A percentile compares a stretch with the other conserved stretches of the same genome.
These are phyloP conservation scores for Colletotrichum orbiculare DNA, from an alignment of 2,329 filamentous ascomycete genomes.

Conservation along the genomic window DNA sequence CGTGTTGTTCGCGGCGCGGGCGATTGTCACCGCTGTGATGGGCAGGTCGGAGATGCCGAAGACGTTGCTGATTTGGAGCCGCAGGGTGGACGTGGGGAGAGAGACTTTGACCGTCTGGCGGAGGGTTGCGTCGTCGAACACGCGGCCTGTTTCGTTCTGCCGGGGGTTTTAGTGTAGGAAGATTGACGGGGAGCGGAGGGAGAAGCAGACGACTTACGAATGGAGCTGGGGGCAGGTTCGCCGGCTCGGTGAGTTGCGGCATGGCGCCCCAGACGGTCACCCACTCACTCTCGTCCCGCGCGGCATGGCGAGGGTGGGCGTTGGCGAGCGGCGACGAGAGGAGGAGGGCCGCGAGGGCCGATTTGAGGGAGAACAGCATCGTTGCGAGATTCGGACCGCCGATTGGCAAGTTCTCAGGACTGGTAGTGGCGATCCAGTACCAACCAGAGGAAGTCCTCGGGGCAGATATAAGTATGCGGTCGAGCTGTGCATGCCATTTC, in stretches of 20 bases:
- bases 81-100: constrained; percentile 62
- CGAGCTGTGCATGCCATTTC: not conserved
- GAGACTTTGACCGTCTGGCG: constrained; percentile 71
- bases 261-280: constrained; percentile 71
- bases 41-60: constrained; percentile 68
- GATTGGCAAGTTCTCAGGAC: not conserved
- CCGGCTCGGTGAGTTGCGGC: constrained; percentile 70
- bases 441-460: no score
- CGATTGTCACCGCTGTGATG: constrained; percentile 67
- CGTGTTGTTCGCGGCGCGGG: constrained; percentile 61
- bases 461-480: no score
- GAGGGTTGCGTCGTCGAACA: constrained; percentile 69
- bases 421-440: no score
- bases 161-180: constrained; percentile 23
- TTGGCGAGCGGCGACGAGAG: constrained; percentile 18
- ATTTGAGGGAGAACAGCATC: constrained; percentile 28
- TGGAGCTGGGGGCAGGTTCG: constrained; percentile 66
- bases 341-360: constrained; percentile 31
- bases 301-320: constrained; percentile 19
- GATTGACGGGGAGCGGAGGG: not conserved
- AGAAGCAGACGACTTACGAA: constrained; percentile 55
- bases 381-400: not conserved
- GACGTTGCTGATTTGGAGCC: constrained; percentile 70
- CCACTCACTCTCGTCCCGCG: constrained; percentile 59
- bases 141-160: constrained; percentile 61